phyloP scores from a whole-genome alignment of 1,284 basidiomycete genomes.

The Cryptococcus neoformans region DNA sequence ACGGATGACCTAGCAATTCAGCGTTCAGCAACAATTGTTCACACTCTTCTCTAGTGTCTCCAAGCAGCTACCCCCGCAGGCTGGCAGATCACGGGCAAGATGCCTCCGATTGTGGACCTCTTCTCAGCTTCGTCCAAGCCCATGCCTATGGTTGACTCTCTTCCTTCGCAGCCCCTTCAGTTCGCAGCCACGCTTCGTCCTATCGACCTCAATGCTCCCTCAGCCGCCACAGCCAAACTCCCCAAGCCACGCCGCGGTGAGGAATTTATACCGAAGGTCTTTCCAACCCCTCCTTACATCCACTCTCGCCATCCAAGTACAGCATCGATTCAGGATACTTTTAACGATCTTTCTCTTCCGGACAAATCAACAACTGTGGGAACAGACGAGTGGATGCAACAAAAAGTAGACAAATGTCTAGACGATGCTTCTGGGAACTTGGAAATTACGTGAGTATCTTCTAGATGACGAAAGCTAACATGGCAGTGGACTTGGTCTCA shows the following conservation, averaged over 20 bases:
- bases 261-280: constrained; percentile 17
- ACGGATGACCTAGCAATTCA: too few relatives aligned
- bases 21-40: too few relatives aligned
- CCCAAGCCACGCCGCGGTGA: constrained; percentile 19
- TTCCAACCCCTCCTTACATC: constrained; percentile 22
- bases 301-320: constrained; percentile 17
- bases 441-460: constrained; percentile 28
- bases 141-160: constrained; percentile 32
- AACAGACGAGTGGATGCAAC: constrained; percentile 44
- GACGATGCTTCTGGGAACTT: constrained; percentile 30
- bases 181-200: constrained; percentile 41
- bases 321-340: constrained; percentile 3
- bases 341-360: constrained; percentile 2
- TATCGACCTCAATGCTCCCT: constrained; percentile 18
- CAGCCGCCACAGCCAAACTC: constrained; percentile 8
- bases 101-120: constrained; percentile 27
- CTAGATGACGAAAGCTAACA: background rate
- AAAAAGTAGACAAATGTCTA: constrained; percentile 33
- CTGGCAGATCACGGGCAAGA: background rate
- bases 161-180: constrained; percentile 34
- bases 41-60: too few relatives aligned
- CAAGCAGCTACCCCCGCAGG: too few relatives aligned
- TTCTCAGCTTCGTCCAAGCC: constrained; percentile 44
- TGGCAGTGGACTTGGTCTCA: constrained; percentile 24
- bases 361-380: constrained; percentile 12